Conservation (phyloP, 202 grass and related monocot species). For the Zizania palustris region DNA sequence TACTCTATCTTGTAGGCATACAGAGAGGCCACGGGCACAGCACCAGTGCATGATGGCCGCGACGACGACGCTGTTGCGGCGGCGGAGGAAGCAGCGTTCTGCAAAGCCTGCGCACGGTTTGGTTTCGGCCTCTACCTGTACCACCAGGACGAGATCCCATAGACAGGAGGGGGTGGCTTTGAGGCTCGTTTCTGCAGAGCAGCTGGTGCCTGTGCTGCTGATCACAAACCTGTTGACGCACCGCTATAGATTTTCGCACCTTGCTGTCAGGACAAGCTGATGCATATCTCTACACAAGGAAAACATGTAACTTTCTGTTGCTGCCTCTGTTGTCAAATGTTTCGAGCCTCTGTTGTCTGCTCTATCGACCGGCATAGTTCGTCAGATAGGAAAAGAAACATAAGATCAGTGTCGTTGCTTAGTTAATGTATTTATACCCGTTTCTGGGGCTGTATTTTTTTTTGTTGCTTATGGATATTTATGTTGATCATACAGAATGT, state of each 20-base stretch:
- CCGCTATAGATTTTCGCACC: slow-evolving; percentile 20
- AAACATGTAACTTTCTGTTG: slow-evolving; percentile 33
- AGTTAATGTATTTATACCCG: slow-evolving; percentile 23
- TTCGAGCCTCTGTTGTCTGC: neutral
- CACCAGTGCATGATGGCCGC: slow-evolving; percentile 54
- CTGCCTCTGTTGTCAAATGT: neutral
- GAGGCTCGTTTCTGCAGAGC: neutral
- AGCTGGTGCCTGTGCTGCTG: neutral
- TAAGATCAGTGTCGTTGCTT: neutral
- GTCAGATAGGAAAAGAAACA: slow-evolving; percentile 28
- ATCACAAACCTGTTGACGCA: slow-evolving; percentile 7
- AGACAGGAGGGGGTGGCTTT: slow-evolving; percentile 1
- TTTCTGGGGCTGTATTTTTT: slow-evolving; percentile 4
- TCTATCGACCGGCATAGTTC: slow-evolving; percentile 2
- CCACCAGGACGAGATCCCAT: slow-evolving; percentile 65
- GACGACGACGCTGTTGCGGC: slow-evolving; percentile 64
- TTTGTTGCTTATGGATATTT: neutral
- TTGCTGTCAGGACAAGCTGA: slow-evolving; percentile 23
- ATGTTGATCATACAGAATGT: neutral
- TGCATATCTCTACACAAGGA: slow-evolving; percentile 36
- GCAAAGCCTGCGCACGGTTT: slow-evolving; percentile 88
- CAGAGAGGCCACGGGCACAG: slow-evolving; percentile 80
- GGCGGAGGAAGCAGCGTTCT: slow-evolving; percentile 83
- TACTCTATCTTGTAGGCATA: slow-evolving; percentile 58
- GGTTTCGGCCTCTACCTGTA: slow-evolving; percentile 91